Percentiles rank a stretch among this genome's conserved stretches.
phyloP scores from a whole-genome alignment of 768 basidiomycete genomes.

The Gymnopilus junonius region DNA sequence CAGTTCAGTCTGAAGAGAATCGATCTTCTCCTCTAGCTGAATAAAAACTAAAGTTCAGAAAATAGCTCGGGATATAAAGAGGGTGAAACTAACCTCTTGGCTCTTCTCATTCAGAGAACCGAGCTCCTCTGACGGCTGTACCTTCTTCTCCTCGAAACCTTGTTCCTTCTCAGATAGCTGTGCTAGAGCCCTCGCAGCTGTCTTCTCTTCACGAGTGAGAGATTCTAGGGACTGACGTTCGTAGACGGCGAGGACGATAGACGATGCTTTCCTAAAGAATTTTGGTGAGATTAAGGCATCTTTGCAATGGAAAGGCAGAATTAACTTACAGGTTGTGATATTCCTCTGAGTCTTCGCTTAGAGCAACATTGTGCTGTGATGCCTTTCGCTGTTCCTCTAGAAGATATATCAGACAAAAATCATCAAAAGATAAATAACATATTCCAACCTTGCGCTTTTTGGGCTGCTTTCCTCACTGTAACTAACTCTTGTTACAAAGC shows the following conservation, averaged over 20 bases:
- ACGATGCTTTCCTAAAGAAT: constrained; percentile 68
- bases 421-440: not conserved
- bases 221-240: constrained; percentile 89
- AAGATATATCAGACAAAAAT: not conserved
- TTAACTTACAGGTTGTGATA: constrained; percentile 81
- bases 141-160: constrained; percentile 60
- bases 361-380: constrained; percentile 73
- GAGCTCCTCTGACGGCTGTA: constrained; percentile 59
- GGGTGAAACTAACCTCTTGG: constrained; percentile 51
- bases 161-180: constrained; percentile 74
- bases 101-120: constrained; percentile 52
- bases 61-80: not conserved
- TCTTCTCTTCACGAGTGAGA: constrained; percentile 83
- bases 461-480: constrained; percentile 68
- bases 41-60: constrained; percentile 3
- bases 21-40: constrained; percentile 66
- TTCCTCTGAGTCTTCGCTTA: constrained; percentile 85
- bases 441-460: constrained; percentile 75
- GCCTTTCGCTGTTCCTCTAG: constrained; percentile 76
- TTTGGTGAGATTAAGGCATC: not conserved
- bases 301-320: not conserved
- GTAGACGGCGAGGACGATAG: constrained; percentile 79
- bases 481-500: constrained; percentile 67
- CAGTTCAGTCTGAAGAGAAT: constrained; percentile 62
- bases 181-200: constrained; percentile 60